A percentile compares a stretch with the other conserved stretches of the same genome.
These are phyloP conservation scores for Yarrowia porcina DNA, from an alignment of 805 yeast species.

Conservation along the genomic window DNA sequence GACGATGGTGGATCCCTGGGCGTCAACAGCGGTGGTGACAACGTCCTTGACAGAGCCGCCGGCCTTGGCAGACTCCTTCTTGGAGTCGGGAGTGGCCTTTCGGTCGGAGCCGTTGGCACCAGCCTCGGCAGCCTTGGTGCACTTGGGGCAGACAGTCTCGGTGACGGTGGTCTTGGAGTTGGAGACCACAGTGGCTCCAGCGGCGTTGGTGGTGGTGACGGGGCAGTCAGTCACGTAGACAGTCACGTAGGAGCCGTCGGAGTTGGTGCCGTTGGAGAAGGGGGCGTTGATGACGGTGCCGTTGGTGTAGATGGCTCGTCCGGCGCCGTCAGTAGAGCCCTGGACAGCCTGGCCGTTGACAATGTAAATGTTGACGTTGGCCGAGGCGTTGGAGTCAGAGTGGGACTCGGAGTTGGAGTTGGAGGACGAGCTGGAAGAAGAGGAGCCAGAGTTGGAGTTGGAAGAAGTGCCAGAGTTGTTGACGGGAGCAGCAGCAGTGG, in stretches of 20 bases:
- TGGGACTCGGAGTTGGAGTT: neutral
- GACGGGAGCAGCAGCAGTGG: neutral
- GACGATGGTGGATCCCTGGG: neutral
- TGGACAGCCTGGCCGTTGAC: neutral
- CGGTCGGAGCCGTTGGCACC: neutral
- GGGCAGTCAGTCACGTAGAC: constrained; percentile 4
- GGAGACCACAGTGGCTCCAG: neutral
- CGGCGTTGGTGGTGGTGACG: neutral
- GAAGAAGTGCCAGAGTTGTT: neutral
- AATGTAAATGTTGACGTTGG: neutral
- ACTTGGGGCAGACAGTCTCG: neutral
- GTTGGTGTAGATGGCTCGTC: neutral
- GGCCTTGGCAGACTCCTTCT: neutral
- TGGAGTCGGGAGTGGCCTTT: neutral
- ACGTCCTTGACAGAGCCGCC: too few relatives aligned
- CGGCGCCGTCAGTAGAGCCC: neutral
- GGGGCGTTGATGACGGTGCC: neutral
- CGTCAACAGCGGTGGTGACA: neutral
- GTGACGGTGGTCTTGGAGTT: neutral
- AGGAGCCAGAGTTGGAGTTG: neutral
- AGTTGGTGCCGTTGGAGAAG: neutral
- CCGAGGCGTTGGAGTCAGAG: neutral
- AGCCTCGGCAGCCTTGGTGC: neutral
- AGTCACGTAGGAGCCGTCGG: neutral
- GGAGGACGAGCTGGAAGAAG: neutral